These are phyloP conservation scores for Russula brevipes DNA, from an alignment of 768 basidiomycete genomes.

Conservation along the genomic window DNA sequence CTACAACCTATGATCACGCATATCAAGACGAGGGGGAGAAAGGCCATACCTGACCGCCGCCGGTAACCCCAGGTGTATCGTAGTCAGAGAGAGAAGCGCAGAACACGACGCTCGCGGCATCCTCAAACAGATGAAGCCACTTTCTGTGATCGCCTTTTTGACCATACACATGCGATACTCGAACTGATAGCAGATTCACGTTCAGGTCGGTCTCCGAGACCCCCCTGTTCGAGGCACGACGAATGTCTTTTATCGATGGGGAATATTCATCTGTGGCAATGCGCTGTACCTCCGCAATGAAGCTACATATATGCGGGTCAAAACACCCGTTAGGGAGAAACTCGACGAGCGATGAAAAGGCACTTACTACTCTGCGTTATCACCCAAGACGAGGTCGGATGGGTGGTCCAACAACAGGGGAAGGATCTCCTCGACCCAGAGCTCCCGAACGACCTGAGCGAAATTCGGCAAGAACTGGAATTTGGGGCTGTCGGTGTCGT, in stretches of 20 bases:
- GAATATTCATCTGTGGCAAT: slow-evolving; percentile 75
- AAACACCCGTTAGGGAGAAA: not conserved
- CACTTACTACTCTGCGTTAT: slow-evolving; percentile 14
- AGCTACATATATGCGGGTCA: slow-evolving; percentile 41
- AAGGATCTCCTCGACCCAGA: slow-evolving; percentile 38
- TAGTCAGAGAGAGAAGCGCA: slow-evolving; percentile 70
- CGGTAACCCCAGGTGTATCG: slow-evolving; percentile 41
- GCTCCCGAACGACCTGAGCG: not conserved
- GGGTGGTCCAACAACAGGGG: not conserved
- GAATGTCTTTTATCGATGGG: slow-evolving; percentile 78
- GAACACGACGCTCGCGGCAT: slow-evolving; percentile 67
- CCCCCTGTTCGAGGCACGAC: slow-evolving; percentile 69
- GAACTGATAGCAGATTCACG: slow-evolving; percentile 30
- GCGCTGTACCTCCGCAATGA: slow-evolving; percentile 76
- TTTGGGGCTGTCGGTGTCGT: slow-evolving; percentile 24
- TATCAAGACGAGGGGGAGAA: not conserved
- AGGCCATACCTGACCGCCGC: not conserved
- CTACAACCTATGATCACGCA: slow-evolving; percentile 23
- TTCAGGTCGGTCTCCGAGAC: slow-evolving; percentile 82
- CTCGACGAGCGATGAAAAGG: not conserved
- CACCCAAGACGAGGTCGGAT: not conserved
- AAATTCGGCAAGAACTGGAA: slow-evolving; percentile 23
- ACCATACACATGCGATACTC: slow-evolving; percentile 71
- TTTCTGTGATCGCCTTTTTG: slow-evolving; percentile 45
- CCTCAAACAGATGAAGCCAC: slow-evolving; percentile 53